Evolutionary conservation across 805 yeast species (phyloP).

Genomic region (Ogataea nakhonphanomensis): DNA sequence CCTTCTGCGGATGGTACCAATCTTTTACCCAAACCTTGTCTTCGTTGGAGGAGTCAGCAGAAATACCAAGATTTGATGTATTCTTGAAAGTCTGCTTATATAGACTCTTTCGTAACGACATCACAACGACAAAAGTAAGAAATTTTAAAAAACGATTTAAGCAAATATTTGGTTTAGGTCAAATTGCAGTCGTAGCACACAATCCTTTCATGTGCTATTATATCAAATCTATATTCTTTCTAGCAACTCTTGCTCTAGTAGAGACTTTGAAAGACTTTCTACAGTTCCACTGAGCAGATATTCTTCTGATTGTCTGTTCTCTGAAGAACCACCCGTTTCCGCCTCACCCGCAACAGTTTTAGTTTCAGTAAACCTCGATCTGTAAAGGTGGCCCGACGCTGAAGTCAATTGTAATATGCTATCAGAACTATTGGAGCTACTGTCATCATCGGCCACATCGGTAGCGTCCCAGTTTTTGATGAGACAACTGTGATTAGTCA

Average conservation of each 20-base stretch:
- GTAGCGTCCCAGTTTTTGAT: too few relatives aligned
- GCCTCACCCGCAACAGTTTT: too few relatives aligned
- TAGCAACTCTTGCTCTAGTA: conserved; percentile 29
- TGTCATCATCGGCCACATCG: too few relatives aligned
- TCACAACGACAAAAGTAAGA: conserved; percentile 28
- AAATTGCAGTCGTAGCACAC: too few relatives aligned
- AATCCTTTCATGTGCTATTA: not conserved
- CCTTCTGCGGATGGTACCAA: conserved; percentile 34
- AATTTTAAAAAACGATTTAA: not conserved
- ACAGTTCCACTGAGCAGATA: conserved; percentile 21
- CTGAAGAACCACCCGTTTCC: too few relatives aligned
- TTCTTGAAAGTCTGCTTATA: conserved; percentile 33
- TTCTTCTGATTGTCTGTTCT: not conserved
- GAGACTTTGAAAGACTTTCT: conserved; percentile 25
- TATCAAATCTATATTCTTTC: conserved; percentile 14
- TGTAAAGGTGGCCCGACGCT: conserved; percentile 14
- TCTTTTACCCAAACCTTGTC: conserved; percentile 31
- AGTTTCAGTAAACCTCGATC: conserved; percentile 10
- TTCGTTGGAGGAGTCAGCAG: conserved; percentile 17
- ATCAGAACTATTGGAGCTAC: too few relatives aligned
- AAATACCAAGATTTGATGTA: conserved; percentile 21
- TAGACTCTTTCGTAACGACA: conserved; percentile 35
- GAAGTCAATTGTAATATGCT: too few relatives aligned
- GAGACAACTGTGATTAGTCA: too few relatives aligned
- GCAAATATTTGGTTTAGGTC: not conserved